These are phyloP conservation scores for Arthroderma sp. DNA, from an alignment of 2,329 filamentous ascomycete species.

Conservation along the genomic window DNA sequence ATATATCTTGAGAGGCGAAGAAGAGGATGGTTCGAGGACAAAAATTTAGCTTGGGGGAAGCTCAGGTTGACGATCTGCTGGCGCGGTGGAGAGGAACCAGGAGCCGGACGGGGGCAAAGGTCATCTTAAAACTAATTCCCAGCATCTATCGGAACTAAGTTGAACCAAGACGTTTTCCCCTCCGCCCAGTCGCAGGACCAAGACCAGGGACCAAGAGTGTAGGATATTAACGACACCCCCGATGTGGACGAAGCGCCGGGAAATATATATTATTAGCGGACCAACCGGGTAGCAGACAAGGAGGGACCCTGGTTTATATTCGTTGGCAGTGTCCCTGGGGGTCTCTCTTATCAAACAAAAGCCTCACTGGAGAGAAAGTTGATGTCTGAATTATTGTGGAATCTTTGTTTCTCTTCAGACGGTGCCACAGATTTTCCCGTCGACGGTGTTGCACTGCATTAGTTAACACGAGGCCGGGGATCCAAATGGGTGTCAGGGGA, in stretches of 20 bases:
- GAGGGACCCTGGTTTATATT: not conserved
- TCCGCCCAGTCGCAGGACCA: not conserved
- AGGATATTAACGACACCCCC: not conserved
- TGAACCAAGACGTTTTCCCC: not conserved
- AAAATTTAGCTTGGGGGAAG: too few species aligned
- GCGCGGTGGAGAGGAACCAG: not conserved
- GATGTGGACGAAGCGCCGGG: not conserved
- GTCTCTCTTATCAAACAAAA: not conserved
- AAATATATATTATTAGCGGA: not conserved
- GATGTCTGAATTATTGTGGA: not conserved
- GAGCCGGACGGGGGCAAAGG: not conserved
- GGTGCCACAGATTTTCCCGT: not conserved
- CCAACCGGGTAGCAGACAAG: not conserved
- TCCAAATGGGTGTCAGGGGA: not conserved
- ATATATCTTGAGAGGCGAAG: too few species aligned
- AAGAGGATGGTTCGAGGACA: too few species aligned
- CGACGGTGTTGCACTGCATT: not conserved
- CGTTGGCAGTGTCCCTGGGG: not conserved
- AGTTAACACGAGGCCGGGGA: not conserved
- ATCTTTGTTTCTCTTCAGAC: not conserved
- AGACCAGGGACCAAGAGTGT: not conserved
- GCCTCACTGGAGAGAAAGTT: not conserved
- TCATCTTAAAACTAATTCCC: not conserved
- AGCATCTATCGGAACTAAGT: not conserved
- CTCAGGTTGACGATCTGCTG: not conserved